A percentile compares a stretch with the other conserved stretches of the same genome.
phyloP scores from a whole-genome alignment of 1,139 yeast genomes.

The Suhomyces bribrorum region DNA sequence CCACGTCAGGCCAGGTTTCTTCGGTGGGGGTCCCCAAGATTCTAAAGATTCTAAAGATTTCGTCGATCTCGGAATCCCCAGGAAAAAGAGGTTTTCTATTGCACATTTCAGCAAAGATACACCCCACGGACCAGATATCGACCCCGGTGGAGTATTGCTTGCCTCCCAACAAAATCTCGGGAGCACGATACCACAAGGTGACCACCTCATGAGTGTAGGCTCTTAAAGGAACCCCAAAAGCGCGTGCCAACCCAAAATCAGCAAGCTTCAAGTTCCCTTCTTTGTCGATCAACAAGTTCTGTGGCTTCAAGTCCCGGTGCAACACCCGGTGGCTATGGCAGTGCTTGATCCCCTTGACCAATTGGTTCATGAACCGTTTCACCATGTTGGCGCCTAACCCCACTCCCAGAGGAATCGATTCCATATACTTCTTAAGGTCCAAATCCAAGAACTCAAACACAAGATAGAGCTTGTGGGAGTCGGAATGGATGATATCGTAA shows the following conservation, averaged over 20 bases:
- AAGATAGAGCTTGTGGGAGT: slow-evolving; percentile 86
- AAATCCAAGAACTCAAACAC: slow-evolving; percentile 93
- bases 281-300: slow-evolving; percentile 87
- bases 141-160: slow-evolving; percentile 97
- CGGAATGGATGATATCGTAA: slow-evolving; percentile 96
- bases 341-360: slow-evolving; percentile 88
- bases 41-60: slow-evolving; percentile 91
- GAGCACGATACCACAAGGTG: slow-evolving; percentile 97
- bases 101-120: slow-evolving; percentile 98
- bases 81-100: slow-evolving; percentile 94
- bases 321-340: slow-evolving; percentile 94
- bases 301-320: slow-evolving; percentile 96
- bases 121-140: slow-evolving; percentile 98
- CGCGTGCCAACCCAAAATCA: slow-evolving; percentile 96
- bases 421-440: slow-evolving; percentile 97
- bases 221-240: slow-evolving; percentile 94
- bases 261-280: slow-evolving; percentile 96
- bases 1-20: slow-evolving; percentile 95
- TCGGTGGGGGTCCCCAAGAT: slow-evolving; percentile 94
- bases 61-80: slow-evolving; percentile 97
- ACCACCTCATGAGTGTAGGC: slow-evolving; percentile 98
- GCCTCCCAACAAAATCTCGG: slow-evolving; percentile 93
- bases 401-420: slow-evolving; percentile 85
- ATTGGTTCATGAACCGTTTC: slow-evolving; percentile 89
- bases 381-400: slow-evolving; percentile 90